Conservation (phyloP, 2,329 filamentous ascomycete genomes). For the Colletotrichum trifolii region DNA sequence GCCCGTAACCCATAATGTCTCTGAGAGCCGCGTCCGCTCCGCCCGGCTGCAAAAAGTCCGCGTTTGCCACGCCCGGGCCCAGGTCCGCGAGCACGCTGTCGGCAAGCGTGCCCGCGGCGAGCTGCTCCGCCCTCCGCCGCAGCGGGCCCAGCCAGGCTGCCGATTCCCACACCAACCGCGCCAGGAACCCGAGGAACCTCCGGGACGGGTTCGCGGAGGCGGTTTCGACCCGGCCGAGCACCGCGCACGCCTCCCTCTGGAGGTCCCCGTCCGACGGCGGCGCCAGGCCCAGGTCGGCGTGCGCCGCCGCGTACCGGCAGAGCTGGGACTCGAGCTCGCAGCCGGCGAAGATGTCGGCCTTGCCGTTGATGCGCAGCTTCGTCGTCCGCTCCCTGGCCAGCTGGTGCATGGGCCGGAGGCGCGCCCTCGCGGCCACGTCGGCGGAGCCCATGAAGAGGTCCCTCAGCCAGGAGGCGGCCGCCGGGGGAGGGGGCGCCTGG, state of each 20-base stretch:
- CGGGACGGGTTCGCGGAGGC: constrained; percentile 28
- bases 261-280: constrained; percentile 36
- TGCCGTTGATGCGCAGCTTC: constrained; percentile 43
- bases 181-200: constrained; percentile 26
- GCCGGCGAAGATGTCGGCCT: constrained; percentile 41
- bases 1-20: too few relatives aligned
- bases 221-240: constrained; percentile 29
- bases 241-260: constrained; percentile 37
- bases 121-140: constrained; percentile 2
- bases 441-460: constrained; percentile 40
- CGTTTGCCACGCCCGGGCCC: neutral
- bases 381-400: constrained; percentile 38
- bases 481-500: neutral
- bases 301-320: neutral
- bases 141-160: constrained; percentile 23
- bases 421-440: constrained; percentile 36
- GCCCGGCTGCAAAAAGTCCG: too few relatives aligned
- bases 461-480: constrained; percentile 41
- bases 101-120: neutral
- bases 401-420: constrained; percentile 41
- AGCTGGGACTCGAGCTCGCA: constrained; percentile 43
- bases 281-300: constrained; percentile 16
- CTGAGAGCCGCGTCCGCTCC: too few relatives aligned
- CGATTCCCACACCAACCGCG: constrained; percentile 19
- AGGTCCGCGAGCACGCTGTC: neutral